Evolutionary conservation across 2,329 filamentous ascomycete genomes (phyloP).

Genomic region (Cordyceps tenuipes): DNA sequence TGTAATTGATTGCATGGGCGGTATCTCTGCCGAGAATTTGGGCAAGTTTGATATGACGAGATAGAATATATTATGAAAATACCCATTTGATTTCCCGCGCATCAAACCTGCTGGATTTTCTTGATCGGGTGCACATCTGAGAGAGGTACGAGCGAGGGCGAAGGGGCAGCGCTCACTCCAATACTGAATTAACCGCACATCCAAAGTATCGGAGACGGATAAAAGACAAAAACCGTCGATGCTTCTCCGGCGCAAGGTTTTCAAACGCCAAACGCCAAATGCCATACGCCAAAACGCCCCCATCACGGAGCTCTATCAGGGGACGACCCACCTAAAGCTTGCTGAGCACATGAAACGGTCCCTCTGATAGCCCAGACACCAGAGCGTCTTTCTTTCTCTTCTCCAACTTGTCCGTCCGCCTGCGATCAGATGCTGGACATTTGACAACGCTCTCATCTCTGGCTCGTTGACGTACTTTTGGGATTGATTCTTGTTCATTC

Average conservation of each 20-base stretch:
- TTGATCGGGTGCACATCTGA: background rate
- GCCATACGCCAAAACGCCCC: background rate
- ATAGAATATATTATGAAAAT: slow-evolving; percentile 5
- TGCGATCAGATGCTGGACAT: slow-evolving; percentile 14
- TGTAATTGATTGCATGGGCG: background rate
- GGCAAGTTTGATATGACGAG: background rate
- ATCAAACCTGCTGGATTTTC: background rate
- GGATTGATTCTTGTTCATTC: background rate
- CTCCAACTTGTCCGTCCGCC: background rate
- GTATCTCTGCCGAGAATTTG: background rate
- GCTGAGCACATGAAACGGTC: background rate
- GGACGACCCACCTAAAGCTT: background rate
- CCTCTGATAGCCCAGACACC: background rate
- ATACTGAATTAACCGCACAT: background rate
- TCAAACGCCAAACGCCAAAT: background rate
- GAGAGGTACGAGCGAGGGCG: no score
- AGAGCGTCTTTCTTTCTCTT: background rate
- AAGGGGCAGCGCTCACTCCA: background rate
- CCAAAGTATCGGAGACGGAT: background rate
- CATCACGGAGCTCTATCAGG: background rate
- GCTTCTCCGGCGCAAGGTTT: background rate
- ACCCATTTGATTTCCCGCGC: slow-evolving; percentile 7
- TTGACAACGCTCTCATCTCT: background rate
- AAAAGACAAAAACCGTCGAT: background rate
- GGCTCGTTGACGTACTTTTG: background rate